Percentiles rank a stretch among this genome's conserved stretches.
These are phyloP conservation scores for Neurospora pannonica DNA, from an alignment of 495 filamentous ascomycete species.

Conservation along the genomic window DNA sequence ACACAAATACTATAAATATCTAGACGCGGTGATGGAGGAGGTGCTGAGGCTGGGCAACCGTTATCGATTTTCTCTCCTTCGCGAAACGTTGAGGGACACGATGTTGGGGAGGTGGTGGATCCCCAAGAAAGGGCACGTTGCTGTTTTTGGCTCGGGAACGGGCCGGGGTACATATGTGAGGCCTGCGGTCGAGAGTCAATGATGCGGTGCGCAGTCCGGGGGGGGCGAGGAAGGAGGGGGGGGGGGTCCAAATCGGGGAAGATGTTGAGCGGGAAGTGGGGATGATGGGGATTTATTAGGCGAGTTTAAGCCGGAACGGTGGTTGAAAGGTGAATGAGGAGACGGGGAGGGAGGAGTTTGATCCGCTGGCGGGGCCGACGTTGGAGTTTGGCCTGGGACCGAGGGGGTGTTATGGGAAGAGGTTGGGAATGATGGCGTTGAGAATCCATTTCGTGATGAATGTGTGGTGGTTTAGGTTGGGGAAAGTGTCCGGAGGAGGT, in stretches of 20 bases:
- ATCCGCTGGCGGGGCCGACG: constrained; percentile 19
- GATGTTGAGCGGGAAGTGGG: constrained; percentile 12
- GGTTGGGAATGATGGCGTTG: constrained; percentile 30
- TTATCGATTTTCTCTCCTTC: constrained; percentile 10
- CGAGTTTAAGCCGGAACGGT: constrained; percentile 31
- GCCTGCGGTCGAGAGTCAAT: constrained; percentile 10
- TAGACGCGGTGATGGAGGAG: constrained; percentile 26
- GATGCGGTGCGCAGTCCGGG: constrained; percentile 16
- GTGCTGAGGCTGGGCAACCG: constrained; percentile 11
- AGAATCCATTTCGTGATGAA: constrained; percentile 24
- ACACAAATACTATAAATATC: constrained; percentile 14
- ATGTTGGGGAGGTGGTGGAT: constrained; percentile 23
- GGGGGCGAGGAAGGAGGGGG: constrained; percentile 23
- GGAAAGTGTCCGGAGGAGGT: constrained; percentile 8
- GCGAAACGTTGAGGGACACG: constrained; percentile 25
- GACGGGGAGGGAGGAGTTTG: constrained; percentile 14
- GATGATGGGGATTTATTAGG: constrained; percentile 39
- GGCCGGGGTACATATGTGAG: constrained; percentile 16
- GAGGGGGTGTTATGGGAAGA: constrained; percentile 39
- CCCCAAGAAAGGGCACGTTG: constrained; percentile 33
- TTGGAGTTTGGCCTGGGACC: constrained; percentile 44
- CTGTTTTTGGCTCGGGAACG: constrained; percentile 23
- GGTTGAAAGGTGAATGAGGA: constrained; percentile 12
- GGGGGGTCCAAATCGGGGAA: background rate
- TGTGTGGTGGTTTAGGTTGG: constrained; percentile 31